Evolutionary conservation across 495 filamentous ascomycete genomes (phyloP), one percentile per base, ranked within the genome.

Genomic region (Viridothelium virens): DNA sequence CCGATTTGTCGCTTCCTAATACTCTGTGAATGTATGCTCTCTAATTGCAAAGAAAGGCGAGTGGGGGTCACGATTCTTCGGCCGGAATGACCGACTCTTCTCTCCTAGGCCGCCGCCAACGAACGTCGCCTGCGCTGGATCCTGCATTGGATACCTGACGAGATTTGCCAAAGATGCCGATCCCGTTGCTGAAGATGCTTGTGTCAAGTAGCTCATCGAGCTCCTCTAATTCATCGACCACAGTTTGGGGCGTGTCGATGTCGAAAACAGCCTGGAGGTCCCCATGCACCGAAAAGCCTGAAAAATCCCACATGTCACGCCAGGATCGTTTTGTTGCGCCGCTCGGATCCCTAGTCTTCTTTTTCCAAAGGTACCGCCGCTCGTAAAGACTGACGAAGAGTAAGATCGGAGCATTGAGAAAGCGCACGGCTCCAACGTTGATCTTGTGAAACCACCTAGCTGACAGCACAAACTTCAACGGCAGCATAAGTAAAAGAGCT

Each of bases 361-460:
- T 47, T 36, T 73, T 72, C 77, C 77, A 79, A 25, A 79, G 73
- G 44, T 64, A 70, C 16, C 80, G 79, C 50, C 86, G 84, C 72
- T 88, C 87, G 63, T 82, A 79, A 18, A 83, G 56, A 38, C 81
- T 79, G 65, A 91, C 84, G 65, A 83, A 37, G 39, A 89, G 78
- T 0, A 91, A 78, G 4, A 91, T 71, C 1, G 88, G 88, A 1
- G 85, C 77, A 70, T 91, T 91, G 71, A 88, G 77, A 10, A 82
- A 66, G 39, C 87, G 84, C 14, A 90, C 83, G 11, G 79, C 79
- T 61, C 82, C 78, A 59, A 91, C 85, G 70, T 91, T 89, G 66
- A 90, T 83, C 71, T 90, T 91, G 76, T 91, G 88, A 69, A 90
- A 90, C 87, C 87, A 90, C 41, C 88, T 84, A 1, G 86, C 84